Evolutionary conservation across 164 flowering plant genomes (phyloP).

Genomic region (Aristolochia contorta): DNA sequence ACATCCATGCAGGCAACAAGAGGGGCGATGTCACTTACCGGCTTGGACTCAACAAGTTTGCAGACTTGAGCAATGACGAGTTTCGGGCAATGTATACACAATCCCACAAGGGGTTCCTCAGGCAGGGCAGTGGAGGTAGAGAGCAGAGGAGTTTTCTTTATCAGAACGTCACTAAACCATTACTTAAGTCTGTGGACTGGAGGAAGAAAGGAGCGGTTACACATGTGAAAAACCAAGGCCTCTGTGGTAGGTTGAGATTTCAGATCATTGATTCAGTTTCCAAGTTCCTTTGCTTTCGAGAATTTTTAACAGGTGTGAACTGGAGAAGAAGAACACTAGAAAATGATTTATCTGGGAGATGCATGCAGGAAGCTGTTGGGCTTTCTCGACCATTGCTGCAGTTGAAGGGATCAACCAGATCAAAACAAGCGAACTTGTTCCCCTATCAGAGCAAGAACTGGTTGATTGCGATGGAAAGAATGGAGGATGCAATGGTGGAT

Average conservation of each 20-base stretch:
- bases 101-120: neutral
- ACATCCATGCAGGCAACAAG: conserved; percentile 21
- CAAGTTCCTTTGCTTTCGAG: neutral
- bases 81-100: conserved; percentile 27
- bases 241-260: conserved; percentile 39
- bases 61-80: conserved; percentile 62
- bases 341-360: neutral
- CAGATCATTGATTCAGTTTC: neutral
- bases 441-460: conserved; percentile 34
- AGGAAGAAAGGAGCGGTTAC: conserved; percentile 56
- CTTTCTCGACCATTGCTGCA: conserved; percentile 28
- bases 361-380: conserved; percentile 35
- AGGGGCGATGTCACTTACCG: conserved; percentile 15
- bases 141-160: conserved; percentile 19
- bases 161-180: conserved; percentile 13
- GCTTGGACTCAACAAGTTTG: conserved; percentile 55
- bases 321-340: neutral
- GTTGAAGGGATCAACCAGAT: conserved; percentile 33
- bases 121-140: conserved; percentile 3
- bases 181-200: conserved; percentile 60
- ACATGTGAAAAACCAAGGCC: conserved; percentile 56
- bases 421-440: conserved; percentile 18
- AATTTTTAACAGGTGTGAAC: neutral
- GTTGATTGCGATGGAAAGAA: conserved; percentile 27
- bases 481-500: conserved; percentile 26